These are phyloP conservation scores for Vitis hybrid DNA, from an alignment of 177 flowering plant species.

Conservation along the genomic window DNA sequence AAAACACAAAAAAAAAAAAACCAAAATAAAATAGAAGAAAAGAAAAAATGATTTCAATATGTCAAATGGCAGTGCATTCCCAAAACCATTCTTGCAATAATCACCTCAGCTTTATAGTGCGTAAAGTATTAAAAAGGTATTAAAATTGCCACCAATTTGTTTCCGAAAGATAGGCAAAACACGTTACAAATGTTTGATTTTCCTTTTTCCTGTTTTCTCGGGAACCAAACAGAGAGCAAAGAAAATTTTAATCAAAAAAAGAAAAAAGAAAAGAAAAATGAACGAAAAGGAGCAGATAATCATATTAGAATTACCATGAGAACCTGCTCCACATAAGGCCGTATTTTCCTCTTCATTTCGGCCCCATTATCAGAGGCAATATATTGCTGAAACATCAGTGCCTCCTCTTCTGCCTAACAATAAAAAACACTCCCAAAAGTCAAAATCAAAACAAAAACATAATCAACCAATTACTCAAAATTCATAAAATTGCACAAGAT, in stretches of 20 bases:
- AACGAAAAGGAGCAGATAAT: background rate
- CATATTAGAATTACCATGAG: slow-evolving; percentile 48
- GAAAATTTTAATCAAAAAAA: background rate
- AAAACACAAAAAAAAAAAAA: no score
- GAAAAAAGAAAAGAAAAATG: background rate
- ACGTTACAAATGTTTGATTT: background rate
- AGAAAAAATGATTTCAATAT: no score
- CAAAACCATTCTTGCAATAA: no score
- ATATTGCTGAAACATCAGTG: slow-evolving; percentile 66
- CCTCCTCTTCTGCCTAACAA: slow-evolving; percentile 84
- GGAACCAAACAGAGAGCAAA: background rate
- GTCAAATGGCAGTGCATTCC: no score
- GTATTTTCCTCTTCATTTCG: slow-evolving; percentile 51
- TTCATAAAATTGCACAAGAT: background rate
- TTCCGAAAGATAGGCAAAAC: no score
- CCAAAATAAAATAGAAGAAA: no score
- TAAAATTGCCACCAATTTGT: no score
- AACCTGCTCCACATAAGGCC: slow-evolving; percentile 62
- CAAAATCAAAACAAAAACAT: background rate
- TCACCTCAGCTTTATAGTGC: no score
- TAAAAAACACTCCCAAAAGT: background rate
- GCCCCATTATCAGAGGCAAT: slow-evolving; percentile 36
- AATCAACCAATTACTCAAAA: background rate
- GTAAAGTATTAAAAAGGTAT: no score
- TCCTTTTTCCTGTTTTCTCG: background rate